Evolutionary conservation across 2,329 filamentous ascomycete genomes (phyloP).

Genomic region (Botrytis fabae): DNA sequence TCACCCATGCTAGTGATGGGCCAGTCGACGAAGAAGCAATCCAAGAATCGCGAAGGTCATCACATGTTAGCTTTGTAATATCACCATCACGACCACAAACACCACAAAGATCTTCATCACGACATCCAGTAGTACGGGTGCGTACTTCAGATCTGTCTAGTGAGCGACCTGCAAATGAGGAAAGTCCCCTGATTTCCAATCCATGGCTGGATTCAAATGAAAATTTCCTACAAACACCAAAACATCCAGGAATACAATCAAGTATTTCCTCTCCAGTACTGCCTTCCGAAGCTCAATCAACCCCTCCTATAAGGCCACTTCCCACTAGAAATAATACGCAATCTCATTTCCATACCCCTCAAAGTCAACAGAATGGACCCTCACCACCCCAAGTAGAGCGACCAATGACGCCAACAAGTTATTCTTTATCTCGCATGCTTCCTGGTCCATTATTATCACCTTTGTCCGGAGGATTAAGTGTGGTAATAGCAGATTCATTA

Average conservation of each 20-base stretch:
- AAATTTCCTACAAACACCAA: constrained; percentile 27
- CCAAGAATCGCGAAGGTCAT: constrained; percentile 32
- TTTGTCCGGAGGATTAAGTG: constrained; percentile 59
- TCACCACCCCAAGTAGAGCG: constrained; percentile 43
- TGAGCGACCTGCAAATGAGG: constrained; percentile 25
- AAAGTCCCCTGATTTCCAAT: constrained; percentile 36
- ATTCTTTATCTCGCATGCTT: constrained; percentile 53
- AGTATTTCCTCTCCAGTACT: constrained; percentile 37
- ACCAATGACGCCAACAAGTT: constrained; percentile 46
- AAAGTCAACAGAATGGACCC: constrained; percentile 37
- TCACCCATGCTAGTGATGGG: constrained; percentile 28
- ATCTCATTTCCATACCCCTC: constrained; percentile 36
- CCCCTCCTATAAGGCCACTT: constrained; percentile 31
- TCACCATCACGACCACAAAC: constrained; percentile 30
- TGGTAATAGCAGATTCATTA: constrained; percentile 64
- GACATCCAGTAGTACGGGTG: constrained; percentile 28
- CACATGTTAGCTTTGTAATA: constrained; percentile 36
- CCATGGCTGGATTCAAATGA: constrained; percentile 36
- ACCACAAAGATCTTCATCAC: constrained; percentile 33
- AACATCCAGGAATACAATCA: constrained; percentile 33
- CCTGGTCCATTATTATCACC: constrained; percentile 60
- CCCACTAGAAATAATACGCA: constrained; percentile 35
- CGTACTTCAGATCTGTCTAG: constrained; percentile 24
- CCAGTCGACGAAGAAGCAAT: constrained; percentile 25
- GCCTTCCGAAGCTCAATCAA: constrained; percentile 37